Evolutionary conservation across 2,329 filamentous ascomycete genomes (phyloP).

Genomic region (Sphaerulina vaccinii): DNA sequence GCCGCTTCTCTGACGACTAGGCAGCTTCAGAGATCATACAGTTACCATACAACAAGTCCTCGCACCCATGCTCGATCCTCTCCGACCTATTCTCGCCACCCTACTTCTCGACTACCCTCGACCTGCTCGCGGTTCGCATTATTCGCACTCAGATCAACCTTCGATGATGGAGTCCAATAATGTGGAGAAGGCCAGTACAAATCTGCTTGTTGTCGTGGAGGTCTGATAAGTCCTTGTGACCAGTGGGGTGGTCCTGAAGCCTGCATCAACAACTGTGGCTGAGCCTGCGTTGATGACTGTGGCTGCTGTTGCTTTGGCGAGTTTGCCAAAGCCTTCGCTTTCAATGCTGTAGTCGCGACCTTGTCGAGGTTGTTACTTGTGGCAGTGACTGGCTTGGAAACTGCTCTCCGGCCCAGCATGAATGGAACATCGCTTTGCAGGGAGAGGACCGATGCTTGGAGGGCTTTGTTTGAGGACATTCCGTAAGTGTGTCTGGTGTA

Average conservation of each 20-base stretch:
- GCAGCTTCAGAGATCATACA: neutral
- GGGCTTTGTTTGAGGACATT: slow-evolving; percentile 9
- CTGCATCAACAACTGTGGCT: neutral
- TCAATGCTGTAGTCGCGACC: slow-evolving; percentile 9
- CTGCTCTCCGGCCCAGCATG: slow-evolving; percentile 11
- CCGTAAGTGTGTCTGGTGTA: neutral
- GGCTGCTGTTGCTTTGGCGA: neutral
- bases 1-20: neutral
- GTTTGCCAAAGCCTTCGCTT: slow-evolving; percentile 6
- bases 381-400: neutral
- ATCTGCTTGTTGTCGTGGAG: slow-evolving; percentile 1
- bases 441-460: slow-evolving; percentile 13
- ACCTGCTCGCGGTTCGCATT: neutral
- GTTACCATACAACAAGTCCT: too few relatives aligned
- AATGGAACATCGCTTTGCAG: slow-evolving; percentile 15
- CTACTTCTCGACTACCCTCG: neutral
- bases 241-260: neutral
- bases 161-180: neutral
- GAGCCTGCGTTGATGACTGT: neutral
- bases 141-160: neutral
- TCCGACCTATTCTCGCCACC: slow-evolving; percentile 10
- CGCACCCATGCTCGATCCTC: neutral
- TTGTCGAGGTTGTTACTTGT: slow-evolving; percentile 1
- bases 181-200: slow-evolving; percentile 7
- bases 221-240: neutral